A percentile compares a stretch with the other conserved stretches of the same genome.
phyloP scores from a whole-genome alignment of 305 asterid genomes.

The Solanum hybrid region DNA sequence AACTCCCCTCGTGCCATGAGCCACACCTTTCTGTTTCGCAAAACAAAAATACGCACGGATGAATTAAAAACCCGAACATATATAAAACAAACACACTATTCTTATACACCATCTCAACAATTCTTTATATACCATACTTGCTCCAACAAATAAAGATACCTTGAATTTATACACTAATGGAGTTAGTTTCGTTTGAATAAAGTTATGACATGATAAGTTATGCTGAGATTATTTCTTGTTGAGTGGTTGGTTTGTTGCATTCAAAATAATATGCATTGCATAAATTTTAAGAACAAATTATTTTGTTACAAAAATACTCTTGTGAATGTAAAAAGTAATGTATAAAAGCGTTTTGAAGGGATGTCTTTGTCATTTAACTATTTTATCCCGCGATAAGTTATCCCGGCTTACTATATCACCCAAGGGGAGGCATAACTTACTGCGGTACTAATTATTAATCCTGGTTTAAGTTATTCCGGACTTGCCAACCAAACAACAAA shows the following conservation, averaged over 20 bases:
- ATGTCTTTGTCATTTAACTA: no score
- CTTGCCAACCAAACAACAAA: not conserved
- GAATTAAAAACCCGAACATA: not conserved
- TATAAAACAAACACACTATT: not conserved
- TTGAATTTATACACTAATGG: not conserved
- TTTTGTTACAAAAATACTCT: no score
- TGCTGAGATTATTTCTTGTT: no score
- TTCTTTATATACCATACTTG: not conserved
- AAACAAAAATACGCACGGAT: not conserved
- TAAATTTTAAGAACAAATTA: no score
- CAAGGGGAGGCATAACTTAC: not conserved
- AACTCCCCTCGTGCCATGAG: slow-evolving; percentile 20
- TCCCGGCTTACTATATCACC: not conserved
- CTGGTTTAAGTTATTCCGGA: not conserved
- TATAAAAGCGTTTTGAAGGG: not conserved
- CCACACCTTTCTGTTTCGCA: not conserved
- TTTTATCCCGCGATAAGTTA: no score
- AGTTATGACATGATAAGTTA: no score
- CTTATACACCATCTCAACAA: not conserved
- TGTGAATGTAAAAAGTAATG: not conserved
- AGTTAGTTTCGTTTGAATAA: no score
- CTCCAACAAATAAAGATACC: not conserved
- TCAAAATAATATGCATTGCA: no score
- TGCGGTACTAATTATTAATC: not conserved
- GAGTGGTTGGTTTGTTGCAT: not conserved